Evolutionary conservation across 805 yeast species (phyloP).

Genomic region (Spathaspora boniae): DNA sequence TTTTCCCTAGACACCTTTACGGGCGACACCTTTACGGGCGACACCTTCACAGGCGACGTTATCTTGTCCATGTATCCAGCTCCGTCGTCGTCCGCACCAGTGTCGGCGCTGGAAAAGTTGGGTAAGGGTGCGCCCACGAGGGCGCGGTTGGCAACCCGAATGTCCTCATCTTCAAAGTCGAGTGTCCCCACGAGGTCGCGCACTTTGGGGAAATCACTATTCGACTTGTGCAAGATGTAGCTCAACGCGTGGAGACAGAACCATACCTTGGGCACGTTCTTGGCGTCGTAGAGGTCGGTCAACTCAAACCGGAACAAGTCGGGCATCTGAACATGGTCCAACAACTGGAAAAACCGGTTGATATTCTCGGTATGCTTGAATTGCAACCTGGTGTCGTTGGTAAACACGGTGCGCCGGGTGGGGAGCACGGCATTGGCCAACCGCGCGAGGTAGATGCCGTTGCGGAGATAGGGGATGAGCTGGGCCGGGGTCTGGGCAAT

Average conservation of each 20-base stretch:
- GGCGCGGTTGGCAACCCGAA: constrained; percentile 66
- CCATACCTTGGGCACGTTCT: constrained; percentile 89
- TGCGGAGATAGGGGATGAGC: constrained; percentile 63
- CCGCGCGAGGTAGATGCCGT: constrained; percentile 85
- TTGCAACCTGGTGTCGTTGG: constrained; percentile 56
- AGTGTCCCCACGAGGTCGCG: constrained; percentile 59
- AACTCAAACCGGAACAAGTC: constrained; percentile 86
- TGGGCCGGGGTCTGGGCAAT: constrained; percentile 55
- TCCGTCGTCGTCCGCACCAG: constrained; percentile 18
- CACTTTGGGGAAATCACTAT: constrained; percentile 54
- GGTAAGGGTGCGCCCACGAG: constrained; percentile 69
- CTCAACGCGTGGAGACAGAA: constrained; percentile 89
- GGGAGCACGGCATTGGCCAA: constrained; percentile 73
- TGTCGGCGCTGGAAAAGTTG: constrained; percentile 55
- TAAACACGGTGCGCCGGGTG: constrained; percentile 51
- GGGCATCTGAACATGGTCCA: constrained; percentile 72
- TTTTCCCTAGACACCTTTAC: no score
- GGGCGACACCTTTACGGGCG: constrained; percentile 1
- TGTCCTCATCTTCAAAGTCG: constrained; percentile 64
- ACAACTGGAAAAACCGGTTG: constrained; percentile 70
- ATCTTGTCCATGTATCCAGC: constrained; percentile 21
- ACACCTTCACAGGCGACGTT: constrained; percentile 14
- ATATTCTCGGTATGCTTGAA: constrained; percentile 93
- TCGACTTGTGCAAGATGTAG: constrained; percentile 60
- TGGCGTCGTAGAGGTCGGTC: constrained; percentile 88